Evolutionary conservation across 1,139 yeast genomes (phyloP).

Genomic region (Waltiozyma sp.): DNA sequence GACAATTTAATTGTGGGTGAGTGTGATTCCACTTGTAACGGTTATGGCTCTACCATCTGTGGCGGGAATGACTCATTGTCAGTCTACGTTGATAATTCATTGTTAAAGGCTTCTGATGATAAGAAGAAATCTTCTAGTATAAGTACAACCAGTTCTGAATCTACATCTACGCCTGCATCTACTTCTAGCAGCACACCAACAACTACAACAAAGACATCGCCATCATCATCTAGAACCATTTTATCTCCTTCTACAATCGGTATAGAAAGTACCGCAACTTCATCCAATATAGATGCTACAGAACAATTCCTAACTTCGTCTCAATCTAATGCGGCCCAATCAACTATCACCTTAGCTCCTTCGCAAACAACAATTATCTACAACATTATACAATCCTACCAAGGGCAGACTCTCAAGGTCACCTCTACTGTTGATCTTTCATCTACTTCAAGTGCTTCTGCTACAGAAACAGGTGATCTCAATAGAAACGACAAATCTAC

Average conservation of each 20-base stretch:
- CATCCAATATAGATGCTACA: neutral
- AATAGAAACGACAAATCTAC: conserved; percentile 13
- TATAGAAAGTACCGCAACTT: neutral
- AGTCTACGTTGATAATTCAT: conserved; percentile 27
- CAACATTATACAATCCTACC: neutral
- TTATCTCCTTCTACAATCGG: conserved; percentile 1
- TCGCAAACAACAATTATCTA: neutral
- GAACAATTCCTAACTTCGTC: neutral
- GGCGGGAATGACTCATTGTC: conserved; percentile 48
- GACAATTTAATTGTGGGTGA: conserved; percentile 21
- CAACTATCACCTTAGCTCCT: neutral
- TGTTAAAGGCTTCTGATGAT: conserved; percentile 14
- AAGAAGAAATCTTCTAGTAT: conserved; percentile 7
- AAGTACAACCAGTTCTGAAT: conserved; percentile 10
- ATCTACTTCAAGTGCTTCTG: conserved; percentile 3
- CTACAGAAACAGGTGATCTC: conserved; percentile 17
- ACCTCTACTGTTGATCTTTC: neutral
- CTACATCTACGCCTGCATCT: conserved; percentile 4
- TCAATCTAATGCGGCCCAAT: neutral
- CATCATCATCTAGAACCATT: conserved; percentile 9
- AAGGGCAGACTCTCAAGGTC: neutral
- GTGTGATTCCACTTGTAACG: conserved; percentile 43
- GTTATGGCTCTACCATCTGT: conserved; percentile 47
- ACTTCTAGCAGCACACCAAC: conserved; percentile 12
- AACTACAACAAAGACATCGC: conserved; percentile 5